A percentile compares a stretch with the other conserved stretches of the same genome.
These are phyloP conservation scores for Fusarium phyllophilum DNA, from an alignment of 2,329 filamentous ascomycete genomes.

Conservation along the genomic window DNA sequence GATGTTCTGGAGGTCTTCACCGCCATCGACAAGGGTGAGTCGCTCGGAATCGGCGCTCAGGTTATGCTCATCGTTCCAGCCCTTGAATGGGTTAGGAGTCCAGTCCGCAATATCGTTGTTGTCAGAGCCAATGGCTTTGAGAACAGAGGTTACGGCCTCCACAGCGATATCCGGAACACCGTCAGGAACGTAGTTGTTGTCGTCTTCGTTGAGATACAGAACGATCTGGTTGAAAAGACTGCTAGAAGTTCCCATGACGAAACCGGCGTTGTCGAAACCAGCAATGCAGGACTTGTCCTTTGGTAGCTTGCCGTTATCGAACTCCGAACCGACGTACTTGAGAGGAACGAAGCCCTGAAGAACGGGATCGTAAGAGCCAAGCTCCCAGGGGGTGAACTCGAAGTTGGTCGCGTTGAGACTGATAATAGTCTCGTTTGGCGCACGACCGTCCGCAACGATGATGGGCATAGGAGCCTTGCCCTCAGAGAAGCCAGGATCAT, in stretches of 20 bases:
- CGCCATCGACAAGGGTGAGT: constrained; percentile 83
- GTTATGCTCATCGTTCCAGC: constrained; percentile 60
- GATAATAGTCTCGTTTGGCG: constrained; percentile 56
- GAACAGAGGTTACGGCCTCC: constrained; percentile 59
- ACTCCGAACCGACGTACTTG: constrained; percentile 68
- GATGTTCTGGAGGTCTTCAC: constrained; percentile 82
- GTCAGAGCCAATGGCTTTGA: constrained; percentile 64
- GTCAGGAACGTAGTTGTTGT: constrained; percentile 61
- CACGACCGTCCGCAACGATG: constrained; percentile 60
- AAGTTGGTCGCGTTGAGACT: constrained; percentile 69
- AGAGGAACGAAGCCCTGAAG: constrained; percentile 69
- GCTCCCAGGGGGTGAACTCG: constrained; percentile 74
- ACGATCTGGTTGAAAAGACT: constrained; percentile 79
- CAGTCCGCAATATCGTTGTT: constrained; percentile 82
- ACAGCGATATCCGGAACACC: constrained; percentile 55
- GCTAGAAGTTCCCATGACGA: constrained; percentile 83
- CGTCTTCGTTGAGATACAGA: constrained; percentile 71
- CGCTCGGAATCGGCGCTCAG: constrained; percentile 55
- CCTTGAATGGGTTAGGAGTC: constrained; percentile 67
- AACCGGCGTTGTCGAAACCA: constrained; percentile 84
- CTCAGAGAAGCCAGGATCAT: constrained; percentile 55
- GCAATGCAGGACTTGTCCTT: constrained; percentile 58
- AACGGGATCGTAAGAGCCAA: constrained; percentile 71
- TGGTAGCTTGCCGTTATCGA: constrained; percentile 60
- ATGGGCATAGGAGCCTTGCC: constrained; percentile 60